Conservation (phyloP, 768 basidiomycete genomes). For the Lentinula aciculospora region DNA sequence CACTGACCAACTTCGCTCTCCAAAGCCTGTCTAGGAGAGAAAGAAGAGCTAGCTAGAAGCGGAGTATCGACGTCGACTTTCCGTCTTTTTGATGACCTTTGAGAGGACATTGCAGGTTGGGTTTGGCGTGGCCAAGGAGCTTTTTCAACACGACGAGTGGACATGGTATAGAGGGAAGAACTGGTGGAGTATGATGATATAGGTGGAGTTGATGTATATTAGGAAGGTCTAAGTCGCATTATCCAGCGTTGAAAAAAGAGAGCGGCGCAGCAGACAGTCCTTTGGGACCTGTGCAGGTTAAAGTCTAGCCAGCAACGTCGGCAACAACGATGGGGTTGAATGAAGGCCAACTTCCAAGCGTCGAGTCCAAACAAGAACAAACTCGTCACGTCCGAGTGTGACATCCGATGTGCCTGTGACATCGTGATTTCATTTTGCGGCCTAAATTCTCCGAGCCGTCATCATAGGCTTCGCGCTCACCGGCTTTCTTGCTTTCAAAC, state of each 20-base stretch:
- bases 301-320: slow-evolving; percentile 8
- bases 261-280: not conserved
- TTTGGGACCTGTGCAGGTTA: slow-evolving; percentile 14
- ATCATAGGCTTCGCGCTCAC: not conserved
- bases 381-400: not conserved
- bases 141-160: slow-evolving; percentile 23
- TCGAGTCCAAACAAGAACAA: not conserved
- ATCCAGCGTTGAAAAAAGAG: slow-evolving; percentile 15
- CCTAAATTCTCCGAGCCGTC: not conserved
- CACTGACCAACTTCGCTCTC: slow-evolving; percentile 27
- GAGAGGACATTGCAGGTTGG: slow-evolving; percentile 13
- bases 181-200: slow-evolving; percentile 15
- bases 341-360: not conserved
- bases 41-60: slow-evolving; percentile 19
- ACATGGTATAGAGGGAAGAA: slow-evolving; percentile 26
- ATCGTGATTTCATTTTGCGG: not conserved
- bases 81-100: slow-evolving; percentile 24
- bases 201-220: slow-evolving; percentile 10
- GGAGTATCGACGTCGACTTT: slow-evolving; percentile 12
- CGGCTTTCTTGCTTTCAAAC: not conserved
- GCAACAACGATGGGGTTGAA: slow-evolving; percentile 16
- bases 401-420: not conserved
- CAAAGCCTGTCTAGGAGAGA: slow-evolving; percentile 28
- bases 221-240: slow-evolving; percentile 24
- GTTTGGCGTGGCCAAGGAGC: slow-evolving; percentile 44